A percentile compares a stretch with the other conserved stretches of the same genome.
Conservation (phyloP, 371 early-diverging fungal species). For the Mortierella polycephala region DNA sequence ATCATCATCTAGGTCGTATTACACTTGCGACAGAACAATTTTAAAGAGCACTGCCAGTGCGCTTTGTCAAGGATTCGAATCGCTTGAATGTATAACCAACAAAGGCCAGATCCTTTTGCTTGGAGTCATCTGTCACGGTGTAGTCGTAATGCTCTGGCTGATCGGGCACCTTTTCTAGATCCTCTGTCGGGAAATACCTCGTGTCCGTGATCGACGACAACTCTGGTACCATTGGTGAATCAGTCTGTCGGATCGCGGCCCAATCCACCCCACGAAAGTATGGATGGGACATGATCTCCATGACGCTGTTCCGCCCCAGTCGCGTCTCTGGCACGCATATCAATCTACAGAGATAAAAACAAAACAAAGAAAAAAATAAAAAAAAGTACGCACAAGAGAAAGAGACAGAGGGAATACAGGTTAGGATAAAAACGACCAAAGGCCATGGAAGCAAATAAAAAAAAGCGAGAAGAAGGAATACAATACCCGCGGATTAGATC, state of each 20-base stretch:
- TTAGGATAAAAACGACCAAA: neutral
- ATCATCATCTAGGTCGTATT: neutral
- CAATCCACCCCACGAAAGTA: conserved; percentile 98
- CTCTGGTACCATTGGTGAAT: conserved; percentile 96
- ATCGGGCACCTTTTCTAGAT: conserved; percentile 81
- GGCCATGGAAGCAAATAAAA: neutral
- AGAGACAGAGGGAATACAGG: neutral
- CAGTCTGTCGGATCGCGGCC: conserved; percentile 83
- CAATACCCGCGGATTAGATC: conserved; percentile 86
- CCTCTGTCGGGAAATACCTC: conserved; percentile 96
- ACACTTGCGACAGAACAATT: no score
- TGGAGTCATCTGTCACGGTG: conserved; percentile 42
- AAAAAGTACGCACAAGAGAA: neutral
- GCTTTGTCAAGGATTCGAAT: conserved; percentile 89
- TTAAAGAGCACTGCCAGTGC: conserved; percentile 61
- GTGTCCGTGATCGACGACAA: conserved; percentile 96
- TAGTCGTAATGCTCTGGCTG: conserved; percentile 52
- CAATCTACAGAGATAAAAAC: conserved; percentile 61
- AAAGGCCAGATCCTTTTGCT: conserved; percentile 93
- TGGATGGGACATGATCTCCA: conserved; percentile 93
- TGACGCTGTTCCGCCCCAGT: conserved; percentile 80
- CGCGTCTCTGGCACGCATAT: conserved; percentile 88
- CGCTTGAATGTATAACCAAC: conserved; percentile 97
- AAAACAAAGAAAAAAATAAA: neutral
- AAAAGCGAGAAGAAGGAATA: no score